Base-by-base conservation (phyloP, 1,284 basidiomycete genomes). In the Puccinia horiana region DNA sequence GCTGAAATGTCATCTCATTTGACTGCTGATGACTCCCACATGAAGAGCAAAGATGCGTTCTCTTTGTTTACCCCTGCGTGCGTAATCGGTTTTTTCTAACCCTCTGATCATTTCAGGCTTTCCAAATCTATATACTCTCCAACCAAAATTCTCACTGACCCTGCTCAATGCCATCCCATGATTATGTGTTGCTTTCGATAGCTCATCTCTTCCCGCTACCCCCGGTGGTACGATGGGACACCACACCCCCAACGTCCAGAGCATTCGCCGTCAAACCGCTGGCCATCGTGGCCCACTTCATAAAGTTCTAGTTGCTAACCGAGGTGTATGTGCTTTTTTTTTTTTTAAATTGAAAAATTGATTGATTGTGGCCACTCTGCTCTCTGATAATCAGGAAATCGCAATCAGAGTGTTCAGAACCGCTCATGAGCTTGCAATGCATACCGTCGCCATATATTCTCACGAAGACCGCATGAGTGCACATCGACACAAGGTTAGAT, bases 371-470 rank as follows among this genome's bases (percentile, higher is more conserved):
- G 83, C 77, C 61, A 63, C 82, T 42, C 20, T 58, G 83, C 35
- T 74, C 32, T 63, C 16, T 6, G 47, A 47, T 65, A 84, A 2
- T 14, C 85, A 96, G 94, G 96, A 99, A 93, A 99, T 99, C 87
- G 97, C 97, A 44, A 96, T 99, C 86, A 93, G 97, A 87, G 95
- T 99, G 76, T 98, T 99, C 91, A 91, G 97, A 86, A 98, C 97
- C 1, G 94, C 97, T 79, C 96, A 99, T 89, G 97, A 99, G 88
- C 91, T 99, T 83, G 97, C 96, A 49, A 97, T 99, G 95, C 94
- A 96, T 87, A 98, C 96, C 76, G 97, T 99, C 81, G 96, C 97
- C 67, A 98, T 99, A 89, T 99, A 94, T 90, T 98, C 95, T 23
- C 93, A 91, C 87, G 97, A 99, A 88, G 97, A 99, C 90, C 91